Evolutionary conservation across 768 basidiomycete genomes (phyloP).

Genomic region (Calocybe cyanea): DNA sequence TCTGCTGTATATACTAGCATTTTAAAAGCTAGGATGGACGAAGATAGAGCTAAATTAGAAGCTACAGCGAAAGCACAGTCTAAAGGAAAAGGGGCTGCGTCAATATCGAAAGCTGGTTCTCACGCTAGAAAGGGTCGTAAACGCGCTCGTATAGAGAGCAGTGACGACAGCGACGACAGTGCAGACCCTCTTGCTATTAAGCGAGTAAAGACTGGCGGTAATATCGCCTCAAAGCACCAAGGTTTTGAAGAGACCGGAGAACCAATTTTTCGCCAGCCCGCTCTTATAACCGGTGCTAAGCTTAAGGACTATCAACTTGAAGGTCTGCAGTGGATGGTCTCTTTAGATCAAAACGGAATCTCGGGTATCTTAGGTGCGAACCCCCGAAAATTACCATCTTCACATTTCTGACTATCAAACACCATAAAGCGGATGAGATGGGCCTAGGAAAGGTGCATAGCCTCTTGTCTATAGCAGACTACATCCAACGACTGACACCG

Average conservation of each 20-base stretch:
- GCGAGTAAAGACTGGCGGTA: conserved; percentile 19
- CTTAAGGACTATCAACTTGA: conserved; percentile 91
- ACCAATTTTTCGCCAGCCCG: conserved; percentile 64
- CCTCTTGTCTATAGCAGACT: not conserved
- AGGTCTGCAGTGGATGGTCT: conserved; percentile 94
- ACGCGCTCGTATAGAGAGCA: conserved; percentile 17
- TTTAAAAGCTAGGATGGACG: conserved; percentile 73
- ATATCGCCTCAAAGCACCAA: conserved; percentile 9
- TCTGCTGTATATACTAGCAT: conserved; percentile 73
- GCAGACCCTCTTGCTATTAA: conserved; percentile 11
- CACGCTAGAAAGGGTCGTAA: conserved; percentile 16
- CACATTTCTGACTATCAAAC: too few relatives aligned
- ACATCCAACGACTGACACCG: not conserved
- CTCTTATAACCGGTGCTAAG: conserved; percentile 77
- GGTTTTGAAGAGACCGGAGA: conserved; percentile 22
- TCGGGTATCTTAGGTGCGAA: conserved; percentile 67
- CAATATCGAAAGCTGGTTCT: conserved; percentile 1
- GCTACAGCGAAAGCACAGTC: conserved; percentile 10
- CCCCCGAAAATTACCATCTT: too few relatives aligned
- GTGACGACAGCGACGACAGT: conserved; percentile 12
- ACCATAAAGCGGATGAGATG: conserved; percentile 97
- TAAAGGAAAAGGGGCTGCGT: conserved; percentile 6
- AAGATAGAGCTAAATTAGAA: conserved; percentile 36
- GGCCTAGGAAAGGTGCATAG: conserved; percentile 73
- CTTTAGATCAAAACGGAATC: conserved; percentile 80